These are phyloP conservation scores for Talaromyces thailandensis DNA, from an alignment of 495 filamentous ascomycete genomes.

Conservation along the genomic window DNA sequence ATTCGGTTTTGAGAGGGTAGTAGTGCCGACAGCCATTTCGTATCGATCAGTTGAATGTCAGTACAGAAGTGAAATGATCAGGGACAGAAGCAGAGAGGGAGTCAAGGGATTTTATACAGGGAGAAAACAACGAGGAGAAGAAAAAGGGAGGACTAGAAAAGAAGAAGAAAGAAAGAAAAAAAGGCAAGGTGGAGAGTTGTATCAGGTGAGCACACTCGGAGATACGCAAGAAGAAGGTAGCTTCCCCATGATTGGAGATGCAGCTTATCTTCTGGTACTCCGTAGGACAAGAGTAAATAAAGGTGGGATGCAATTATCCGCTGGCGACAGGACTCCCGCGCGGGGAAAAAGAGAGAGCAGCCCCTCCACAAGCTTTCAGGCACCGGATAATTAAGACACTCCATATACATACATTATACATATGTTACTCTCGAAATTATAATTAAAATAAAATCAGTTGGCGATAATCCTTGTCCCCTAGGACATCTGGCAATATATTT, in stretches of 20 bases:
- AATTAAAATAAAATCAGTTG: too few relatives aligned
- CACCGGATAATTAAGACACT: background rate
- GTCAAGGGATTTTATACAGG: background rate
- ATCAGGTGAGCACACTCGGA: background rate
- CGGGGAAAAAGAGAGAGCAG: background rate
- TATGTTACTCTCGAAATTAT: too few relatives aligned
- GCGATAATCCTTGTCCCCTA: background rate
- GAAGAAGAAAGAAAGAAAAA: slow-evolving; percentile 22
- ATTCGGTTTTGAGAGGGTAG: slow-evolving; percentile 58
- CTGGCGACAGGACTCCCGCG: background rate
- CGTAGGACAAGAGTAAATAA: background rate
- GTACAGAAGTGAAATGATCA: background rate
- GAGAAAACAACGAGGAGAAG: background rate
- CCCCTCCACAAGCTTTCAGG: background rate
- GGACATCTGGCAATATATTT: background rate
- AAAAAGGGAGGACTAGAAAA: too few relatives aligned
- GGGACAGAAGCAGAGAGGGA: background rate
- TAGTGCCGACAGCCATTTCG: slow-evolving; percentile 1
- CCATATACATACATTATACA: too few relatives aligned
- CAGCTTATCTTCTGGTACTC: background rate
- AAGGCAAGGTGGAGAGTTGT: slow-evolving; percentile 28
- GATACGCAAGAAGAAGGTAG: background rate
- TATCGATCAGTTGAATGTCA: background rate
- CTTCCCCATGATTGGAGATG: background rate
- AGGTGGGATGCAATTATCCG: background rate